phyloP scores from a whole-genome alignment of 192 early-diverging fungal genomes.

The Coemansia umbellata region DNA sequence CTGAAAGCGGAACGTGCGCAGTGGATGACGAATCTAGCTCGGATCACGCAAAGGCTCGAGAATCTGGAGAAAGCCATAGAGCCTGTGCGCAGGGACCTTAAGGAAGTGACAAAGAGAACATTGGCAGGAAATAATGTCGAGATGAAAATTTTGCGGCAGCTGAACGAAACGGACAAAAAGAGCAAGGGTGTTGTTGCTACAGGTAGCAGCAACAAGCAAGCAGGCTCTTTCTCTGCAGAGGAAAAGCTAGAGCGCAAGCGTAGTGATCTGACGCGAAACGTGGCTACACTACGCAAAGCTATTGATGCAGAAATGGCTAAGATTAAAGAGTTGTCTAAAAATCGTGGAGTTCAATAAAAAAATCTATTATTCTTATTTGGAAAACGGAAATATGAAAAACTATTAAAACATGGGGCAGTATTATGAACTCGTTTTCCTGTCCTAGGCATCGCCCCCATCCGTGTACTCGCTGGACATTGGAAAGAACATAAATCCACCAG shows the following conservation, averaged over 20 bases:
- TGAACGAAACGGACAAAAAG: background rate
- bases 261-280: slow-evolving; percentile 5
- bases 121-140: background rate
- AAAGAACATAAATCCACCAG: background rate
- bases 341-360: background rate
- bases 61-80: slow-evolving; percentile 14
- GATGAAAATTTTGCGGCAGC: slow-evolving; percentile 6
- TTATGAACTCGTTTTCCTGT: too few relatives aligned
- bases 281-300: slow-evolving; percentile 7
- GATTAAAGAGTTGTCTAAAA: too few relatives aligned
- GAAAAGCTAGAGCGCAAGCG: too few relatives aligned
- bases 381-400: too few relatives aligned
- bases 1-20: slow-evolving; percentile 14
- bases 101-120: slow-evolving; percentile 1
- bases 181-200: background rate
- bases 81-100: slow-evolving; percentile 13
- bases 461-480: slow-evolving; percentile 4
- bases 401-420: too few relatives aligned
- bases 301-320: too few relatives aligned
- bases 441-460: background rate
- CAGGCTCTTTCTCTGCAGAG: too few relatives aligned
- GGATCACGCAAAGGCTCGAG: background rate
- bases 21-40: slow-evolving; percentile 8
- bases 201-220: background rate
- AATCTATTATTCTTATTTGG: background rate